phyloP scores from a whole-genome alignment of 768 basidiomycete species.

The Termitomyces sp. region DNA sequence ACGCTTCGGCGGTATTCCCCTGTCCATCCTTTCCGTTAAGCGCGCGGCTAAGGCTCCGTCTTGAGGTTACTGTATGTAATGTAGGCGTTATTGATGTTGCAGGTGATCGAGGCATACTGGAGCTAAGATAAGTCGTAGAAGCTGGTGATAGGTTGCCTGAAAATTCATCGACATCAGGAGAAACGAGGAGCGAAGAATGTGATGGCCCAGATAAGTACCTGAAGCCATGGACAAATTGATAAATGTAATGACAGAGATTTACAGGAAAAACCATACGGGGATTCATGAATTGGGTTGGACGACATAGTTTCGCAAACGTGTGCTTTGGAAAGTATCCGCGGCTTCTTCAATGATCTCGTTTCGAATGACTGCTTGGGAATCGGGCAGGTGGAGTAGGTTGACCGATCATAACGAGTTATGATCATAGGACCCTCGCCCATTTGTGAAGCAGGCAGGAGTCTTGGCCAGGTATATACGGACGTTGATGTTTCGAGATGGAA shows the following conservation, averaged over 20 bases:
- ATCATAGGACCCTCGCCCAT: conserved; percentile 33
- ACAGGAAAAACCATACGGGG: not conserved
- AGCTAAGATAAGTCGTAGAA: not conserved
- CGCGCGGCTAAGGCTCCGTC: not conserved
- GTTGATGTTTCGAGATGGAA: conserved; percentile 31
- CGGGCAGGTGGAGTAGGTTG: not conserved
- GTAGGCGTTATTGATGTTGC: not conserved
- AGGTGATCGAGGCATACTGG: not conserved
- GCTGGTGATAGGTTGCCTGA: not conserved
- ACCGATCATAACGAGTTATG: conserved; percentile 22
- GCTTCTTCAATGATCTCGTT: not conserved
- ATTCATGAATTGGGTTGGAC: not conserved
- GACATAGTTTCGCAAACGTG: not conserved
- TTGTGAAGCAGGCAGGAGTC: conserved; percentile 37
- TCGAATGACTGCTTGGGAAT: not conserved
- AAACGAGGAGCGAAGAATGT: not conserved
- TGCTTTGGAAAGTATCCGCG: not conserved
- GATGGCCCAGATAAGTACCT: not conserved
- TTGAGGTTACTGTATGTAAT: not conserved
- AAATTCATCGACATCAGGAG: not conserved
- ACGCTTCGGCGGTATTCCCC: not conserved
- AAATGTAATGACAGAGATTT: not conserved
- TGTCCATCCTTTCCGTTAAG: not conserved
- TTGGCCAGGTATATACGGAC: conserved; percentile 45
- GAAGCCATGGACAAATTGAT: not conserved